Percentiles rank a stretch among this genome's conserved stretches.
Conservation (phyloP, 2,329 filamentous ascomycete species). For the Colletotrichum costaricense region DNA sequence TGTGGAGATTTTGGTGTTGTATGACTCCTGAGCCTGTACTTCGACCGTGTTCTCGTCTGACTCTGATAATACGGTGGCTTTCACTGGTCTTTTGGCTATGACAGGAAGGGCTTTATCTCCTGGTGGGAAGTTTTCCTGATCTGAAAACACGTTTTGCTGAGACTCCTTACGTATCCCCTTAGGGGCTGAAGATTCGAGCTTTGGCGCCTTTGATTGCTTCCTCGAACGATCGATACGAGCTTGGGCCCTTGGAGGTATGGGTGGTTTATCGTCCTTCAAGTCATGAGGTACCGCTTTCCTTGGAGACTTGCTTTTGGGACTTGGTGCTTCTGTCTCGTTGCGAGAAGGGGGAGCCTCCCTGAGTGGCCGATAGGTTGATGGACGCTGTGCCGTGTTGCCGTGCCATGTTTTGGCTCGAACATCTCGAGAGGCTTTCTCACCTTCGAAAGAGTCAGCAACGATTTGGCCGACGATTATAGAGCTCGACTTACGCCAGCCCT, state of each 20-base stretch:
- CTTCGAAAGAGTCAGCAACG: not conserved
- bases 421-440: slow-evolving; percentile 5
- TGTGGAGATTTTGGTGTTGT: not conserved
- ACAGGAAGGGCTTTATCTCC: not conserved
- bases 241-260: slow-evolving; percentile 17
- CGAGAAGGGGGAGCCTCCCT: not conserved
- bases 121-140: not conserved
- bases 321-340: not conserved
- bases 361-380: slow-evolving; percentile 12
- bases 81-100: not conserved
- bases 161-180: slow-evolving; percentile 2
- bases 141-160: not conserved
- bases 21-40: not conserved
- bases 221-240: slow-evolving; percentile 8
- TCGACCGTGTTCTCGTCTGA: not conserved
- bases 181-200: not conserved
- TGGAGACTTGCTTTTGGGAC: not conserved
- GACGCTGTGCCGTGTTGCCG: slow-evolving; percentile 23
- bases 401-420: slow-evolving; percentile 27
- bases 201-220: not conserved
- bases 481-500: slow-evolving; percentile 7
- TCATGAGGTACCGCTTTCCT: not conserved
- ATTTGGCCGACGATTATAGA: not conserved
- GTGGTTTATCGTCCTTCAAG: not conserved
- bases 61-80: not conserved